Percentiles rank a stretch among this genome's conserved stretches.
Conservation (phyloP, 2,329 filamentous ascomycete species). For the Talaromyces sp. region DNA sequence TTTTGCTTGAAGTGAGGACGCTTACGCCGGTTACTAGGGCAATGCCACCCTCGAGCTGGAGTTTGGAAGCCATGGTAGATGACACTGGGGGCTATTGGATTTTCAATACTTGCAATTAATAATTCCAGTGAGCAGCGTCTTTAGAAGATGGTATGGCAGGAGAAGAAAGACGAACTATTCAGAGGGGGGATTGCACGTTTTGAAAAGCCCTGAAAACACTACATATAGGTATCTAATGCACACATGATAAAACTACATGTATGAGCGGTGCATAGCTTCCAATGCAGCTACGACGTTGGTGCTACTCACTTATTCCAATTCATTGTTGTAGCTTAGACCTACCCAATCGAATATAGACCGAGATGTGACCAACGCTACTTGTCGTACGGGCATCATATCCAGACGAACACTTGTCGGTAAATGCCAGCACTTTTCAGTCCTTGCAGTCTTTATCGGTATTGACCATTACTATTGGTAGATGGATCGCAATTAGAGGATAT, state of each 20-base stretch:
- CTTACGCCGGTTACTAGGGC: slow-evolving; percentile 5
- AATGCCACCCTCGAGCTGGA: background rate
- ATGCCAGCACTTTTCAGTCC: too few species aligned
- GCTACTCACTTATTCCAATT: too few species aligned
- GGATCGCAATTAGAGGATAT: background rate
- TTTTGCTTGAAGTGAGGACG: background rate
- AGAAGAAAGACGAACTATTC: background rate
- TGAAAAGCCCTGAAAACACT: background rate
- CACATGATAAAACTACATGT: too few species aligned
- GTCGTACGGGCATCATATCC: background rate
- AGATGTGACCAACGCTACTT: background rate
- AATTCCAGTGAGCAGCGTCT: background rate
- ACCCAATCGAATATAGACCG: background rate
- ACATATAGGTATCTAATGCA: too few species aligned
- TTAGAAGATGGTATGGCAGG: background rate
- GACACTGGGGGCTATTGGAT: background rate
- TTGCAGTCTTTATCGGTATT: too few species aligned
- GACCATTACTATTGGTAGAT: background rate
- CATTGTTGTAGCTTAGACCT: background rate
- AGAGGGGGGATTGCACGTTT: too few species aligned
- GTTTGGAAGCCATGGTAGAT: background rate
- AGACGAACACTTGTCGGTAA: too few species aligned
- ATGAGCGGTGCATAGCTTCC: too few species aligned
- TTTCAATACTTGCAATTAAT: background rate
- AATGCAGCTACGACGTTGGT: too few species aligned